A percentile compares a stretch with the other conserved stretches of the same genome.
Conservation (phyloP, 805 yeast species). For the Ascoidea rubescens region DNA sequence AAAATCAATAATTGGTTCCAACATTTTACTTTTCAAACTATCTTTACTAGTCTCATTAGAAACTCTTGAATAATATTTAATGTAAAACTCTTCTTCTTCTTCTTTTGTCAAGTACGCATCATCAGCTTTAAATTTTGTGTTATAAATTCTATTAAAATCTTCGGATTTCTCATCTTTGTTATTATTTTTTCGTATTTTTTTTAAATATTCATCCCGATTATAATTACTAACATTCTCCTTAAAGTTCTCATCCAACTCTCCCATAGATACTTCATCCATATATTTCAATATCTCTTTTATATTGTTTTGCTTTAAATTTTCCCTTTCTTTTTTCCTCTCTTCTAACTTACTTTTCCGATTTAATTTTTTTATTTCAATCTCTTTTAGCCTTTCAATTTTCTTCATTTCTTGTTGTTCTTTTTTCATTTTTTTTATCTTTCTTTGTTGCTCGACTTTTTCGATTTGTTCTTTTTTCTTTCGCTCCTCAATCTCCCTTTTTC, state of each 20-base stretch:
- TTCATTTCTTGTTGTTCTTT: conserved; percentile 1
- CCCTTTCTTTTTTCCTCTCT: not conserved
- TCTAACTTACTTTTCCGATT: no score
- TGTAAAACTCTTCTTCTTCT: not conserved
- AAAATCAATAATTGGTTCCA: not conserved
- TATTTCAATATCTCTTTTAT: no score
- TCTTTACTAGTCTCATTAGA: no score
- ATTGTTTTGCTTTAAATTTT: not conserved
- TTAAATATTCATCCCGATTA: not conserved
- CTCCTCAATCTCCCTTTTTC: conserved; percentile 2
- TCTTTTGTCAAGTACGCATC: not conserved
- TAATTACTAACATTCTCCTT: conserved; percentile 1
- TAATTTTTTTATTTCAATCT: no score
- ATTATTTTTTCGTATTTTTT: not conserved
- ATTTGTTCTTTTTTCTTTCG: conserved; percentile 2
- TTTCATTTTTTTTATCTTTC: conserved; percentile 2
- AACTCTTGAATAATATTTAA: not conserved
- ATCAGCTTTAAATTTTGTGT: not conserved
- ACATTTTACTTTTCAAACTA: no score
- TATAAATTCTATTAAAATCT: no score
- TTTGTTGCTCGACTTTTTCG: not conserved
- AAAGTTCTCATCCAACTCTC: conserved; percentile 2
- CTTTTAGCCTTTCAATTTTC: not conserved
- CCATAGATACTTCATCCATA: conserved; percentile 2
- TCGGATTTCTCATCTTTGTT: not conserved